Evolutionary conservation across 371 early-diverging fungal genomes (phyloP), one percentile per base, ranked within the genome.

Genomic region (Mortierella sp.): DNA sequence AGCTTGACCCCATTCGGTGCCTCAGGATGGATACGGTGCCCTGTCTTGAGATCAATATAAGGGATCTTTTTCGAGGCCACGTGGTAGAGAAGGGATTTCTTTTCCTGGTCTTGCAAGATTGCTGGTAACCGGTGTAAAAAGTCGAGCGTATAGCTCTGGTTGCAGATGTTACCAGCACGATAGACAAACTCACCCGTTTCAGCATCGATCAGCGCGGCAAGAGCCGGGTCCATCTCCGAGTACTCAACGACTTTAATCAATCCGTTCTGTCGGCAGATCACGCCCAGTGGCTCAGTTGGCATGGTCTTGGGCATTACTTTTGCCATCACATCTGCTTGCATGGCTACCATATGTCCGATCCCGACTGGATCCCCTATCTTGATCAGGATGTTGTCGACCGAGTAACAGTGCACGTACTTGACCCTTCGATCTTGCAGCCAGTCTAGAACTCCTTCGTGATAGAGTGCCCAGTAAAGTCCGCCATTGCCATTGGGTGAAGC

Each of bases 401-500:
- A 91, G 81, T 88, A 91, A 4, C 82, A 79, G 70, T 91, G 92
- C 14, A 86, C 75, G 62, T 90, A 91, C 23, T 87, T 84, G 59
- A 93, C 83, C 9, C 83, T 85, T 23, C 91, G 85, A 23, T 82
- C 71, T 44, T 85, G 84, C 55, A 93, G 77, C 43, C 89, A 84
- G 23, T 72, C 80, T 23, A 94, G 81, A 1, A 94, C 85, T 15
- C 90, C 91, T 60, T 88, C 84, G n/a, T 82, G 84, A 29, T 83
- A 77, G 44, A 93, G 74, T 0, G 93, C 92, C 60, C 87, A 86
- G 70, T 93, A 94, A 48, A 94, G 88, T 30, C 94, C 93, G 57
- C 94, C 94, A 67, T 94, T 94, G 25, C 93, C 94, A 74, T 94
- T 92, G 62, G 93, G 93, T 3, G 94, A 87, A n/a, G 89, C 82